Evolutionary conservation across 768 basidiomycete genomes (phyloP).

Genomic region (Boletellus emodensis): DNA sequence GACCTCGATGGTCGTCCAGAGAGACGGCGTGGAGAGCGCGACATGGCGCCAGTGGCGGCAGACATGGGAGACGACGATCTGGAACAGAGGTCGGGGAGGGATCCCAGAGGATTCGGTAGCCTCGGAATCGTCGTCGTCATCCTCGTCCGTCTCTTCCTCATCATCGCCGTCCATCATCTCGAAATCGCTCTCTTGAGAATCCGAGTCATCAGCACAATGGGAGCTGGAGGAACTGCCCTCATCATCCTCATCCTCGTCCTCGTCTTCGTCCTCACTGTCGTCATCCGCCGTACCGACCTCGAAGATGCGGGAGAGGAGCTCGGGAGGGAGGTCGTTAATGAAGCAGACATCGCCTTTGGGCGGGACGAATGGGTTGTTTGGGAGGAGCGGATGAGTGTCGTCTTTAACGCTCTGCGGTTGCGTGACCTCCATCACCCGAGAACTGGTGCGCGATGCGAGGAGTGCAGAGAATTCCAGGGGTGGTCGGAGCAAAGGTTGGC

Average conservation of each 20-base stretch:
- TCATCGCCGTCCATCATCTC: neutral
- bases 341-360: conserved; percentile 41
- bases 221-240: conserved; percentile 8
- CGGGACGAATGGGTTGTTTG: conserved; percentile 47
- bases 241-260: conserved; percentile 32
- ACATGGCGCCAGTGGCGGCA: conserved; percentile 56
- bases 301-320: conserved; percentile 56
- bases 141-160: conserved; percentile 1
- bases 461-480: no score
- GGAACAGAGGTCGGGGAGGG: conserved; percentile 33
- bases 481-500: no score
- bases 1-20: conserved; percentile 49
- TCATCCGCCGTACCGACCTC: conserved; percentile 40
- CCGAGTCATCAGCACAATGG: conserved; percentile 29
- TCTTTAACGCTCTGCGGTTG: conserved; percentile 1
- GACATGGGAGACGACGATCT: conserved; percentile 57
- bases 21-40: conserved; percentile 47
- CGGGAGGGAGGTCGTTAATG: conserved; percentile 51
- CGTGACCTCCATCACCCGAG: conserved; percentile 1
- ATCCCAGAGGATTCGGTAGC: conserved; percentile 2
- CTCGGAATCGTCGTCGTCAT: conserved; percentile 1
- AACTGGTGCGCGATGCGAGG: neutral
- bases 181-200: conserved; percentile 6
- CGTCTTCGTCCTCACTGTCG: conserved; percentile 33
- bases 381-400: conserved; percentile 23